A percentile compares a stretch with the other conserved stretches of the same genome.
Conservation (phyloP, 2,329 filamentous ascomycete genomes). For the Aschersonia sp. region DNA sequence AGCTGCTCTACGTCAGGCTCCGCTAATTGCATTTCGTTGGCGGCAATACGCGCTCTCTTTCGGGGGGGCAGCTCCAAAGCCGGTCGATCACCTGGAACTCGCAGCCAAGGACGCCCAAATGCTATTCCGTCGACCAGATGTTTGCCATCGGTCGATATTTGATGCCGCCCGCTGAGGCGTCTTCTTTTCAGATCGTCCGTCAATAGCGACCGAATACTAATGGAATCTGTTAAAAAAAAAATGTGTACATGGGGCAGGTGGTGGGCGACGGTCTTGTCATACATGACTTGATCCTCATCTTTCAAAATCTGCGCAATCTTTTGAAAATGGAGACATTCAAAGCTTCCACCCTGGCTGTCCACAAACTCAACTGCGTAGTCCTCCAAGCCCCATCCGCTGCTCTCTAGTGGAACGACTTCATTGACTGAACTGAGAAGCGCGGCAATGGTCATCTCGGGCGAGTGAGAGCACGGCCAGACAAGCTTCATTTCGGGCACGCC, state of each 20-base stretch:
- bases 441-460: constrained; percentile 53
- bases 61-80: constrained; percentile 57
- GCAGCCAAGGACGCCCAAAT: constrained; percentile 62
- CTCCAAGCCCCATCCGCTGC: constrained; percentile 70
- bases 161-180: constrained; percentile 60
- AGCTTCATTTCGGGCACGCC: constrained; percentile 58
- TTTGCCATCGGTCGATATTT: constrained; percentile 65
- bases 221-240: not conserved
- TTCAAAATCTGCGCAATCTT: constrained; percentile 55
- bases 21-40: constrained; percentile 18
- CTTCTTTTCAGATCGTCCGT: constrained; percentile 61
- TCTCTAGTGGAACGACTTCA: constrained; percentile 68
- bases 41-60: constrained; percentile 46
- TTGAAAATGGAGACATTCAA: constrained; percentile 82
- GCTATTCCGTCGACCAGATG: constrained; percentile 77
- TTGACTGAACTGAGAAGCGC: constrained; percentile 69
- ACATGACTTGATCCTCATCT: constrained; percentile 76
- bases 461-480: constrained; percentile 50
- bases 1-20: constrained; percentile 11
- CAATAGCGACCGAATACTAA: constrained; percentile 64
- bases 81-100: constrained; percentile 45
- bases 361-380: constrained; percentile 74
- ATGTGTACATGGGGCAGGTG: not conserved
- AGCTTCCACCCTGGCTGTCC: constrained; percentile 40
- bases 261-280: constrained; percentile 18